These are phyloP conservation scores for Kwoniella europaea DNA, from an alignment of 768 basidiomycete genomes.

Conservation along the genomic window DNA sequence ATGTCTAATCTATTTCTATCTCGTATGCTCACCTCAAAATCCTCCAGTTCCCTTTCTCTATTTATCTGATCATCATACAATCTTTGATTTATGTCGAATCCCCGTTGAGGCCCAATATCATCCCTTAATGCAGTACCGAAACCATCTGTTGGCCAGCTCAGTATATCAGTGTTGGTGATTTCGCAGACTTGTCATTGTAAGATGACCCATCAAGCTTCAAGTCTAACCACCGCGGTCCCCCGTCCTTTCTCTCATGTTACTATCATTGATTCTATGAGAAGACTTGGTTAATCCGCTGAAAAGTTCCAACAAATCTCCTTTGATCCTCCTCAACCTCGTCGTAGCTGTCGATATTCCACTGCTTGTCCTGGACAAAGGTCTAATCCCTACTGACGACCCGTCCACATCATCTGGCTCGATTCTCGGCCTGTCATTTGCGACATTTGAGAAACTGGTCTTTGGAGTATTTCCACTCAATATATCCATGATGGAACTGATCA, in stretches of 20 bases:
- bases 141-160: no score
- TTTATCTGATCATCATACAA: neutral
- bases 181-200: no score
- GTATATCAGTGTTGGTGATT: no score
- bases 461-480: neutral
- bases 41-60: neutral
- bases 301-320: neutral
- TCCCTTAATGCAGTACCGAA: no score
- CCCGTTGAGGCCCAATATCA: no score
- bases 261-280: neutral
- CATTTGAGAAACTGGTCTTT: neutral
- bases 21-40: neutral
- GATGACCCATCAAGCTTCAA: neutral
- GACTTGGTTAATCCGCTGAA: neutral
- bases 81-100: no score
- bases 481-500: neutral
- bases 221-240: neutral
- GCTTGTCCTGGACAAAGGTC: neutral
- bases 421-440: neutral
- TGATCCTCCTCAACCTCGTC: neutral
- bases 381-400: neutral
- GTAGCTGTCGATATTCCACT: neutral
- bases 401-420: neutral
- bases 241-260: neutral
- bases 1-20: neutral